Base-by-base conservation (phyloP, 176 grass and related monocot species). In the Alloteropsis semialata region DNA sequence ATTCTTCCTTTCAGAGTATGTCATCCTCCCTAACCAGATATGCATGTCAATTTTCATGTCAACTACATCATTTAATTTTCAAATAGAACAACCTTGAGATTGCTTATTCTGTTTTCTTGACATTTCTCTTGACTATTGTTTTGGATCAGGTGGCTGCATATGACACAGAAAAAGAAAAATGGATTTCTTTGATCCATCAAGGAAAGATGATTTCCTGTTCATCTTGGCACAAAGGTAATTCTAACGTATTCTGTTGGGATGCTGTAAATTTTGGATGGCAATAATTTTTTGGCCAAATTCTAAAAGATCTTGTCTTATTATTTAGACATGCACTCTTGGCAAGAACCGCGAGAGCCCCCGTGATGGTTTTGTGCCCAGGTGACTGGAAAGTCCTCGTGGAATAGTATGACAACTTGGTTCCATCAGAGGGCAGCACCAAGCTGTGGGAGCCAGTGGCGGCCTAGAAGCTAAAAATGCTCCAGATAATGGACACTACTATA, bases 291-390 rank as follows among this genome's bases (percentile, higher is more conserved):
- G 10, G 11, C 0, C 34, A 42, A 25, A 6, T 34, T 25, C 71
- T 88, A 84, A 88, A 63, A 79, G n/a, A 64, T 10, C 15, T 59
- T 44, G 8, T 67, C 65, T 49, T 59, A 3, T 10, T 44, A 32
- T 42, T 53, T 81, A 98, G 96, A 98, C 95, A 92, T 81, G 96
- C 7, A 89, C 86, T 71, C 90, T 98, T 69, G 96, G 90, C 46
- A 95, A 93, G 83, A 98, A 98, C 64, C 85, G 82, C 1, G 65
- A 87, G 84, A 93, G 50, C 53, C 96, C 96, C 69, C 95, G 92
- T 9, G 90, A 98, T 72, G 95, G 95, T 41, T 98, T 98, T 98
- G 95, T 98, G 95, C n/a, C n/a, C n/a, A n/a, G n/a, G n/a, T n/a
- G n/a, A n/a, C n/a, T n/a, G n/a, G n/a, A n/a, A n/a, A n/a, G 95